A percentile compares a stretch with the other conserved stretches of the same genome.
Conservation (phyloP, 2,329 filamentous ascomycete species). For the Coniochaeta sp. region DNA sequence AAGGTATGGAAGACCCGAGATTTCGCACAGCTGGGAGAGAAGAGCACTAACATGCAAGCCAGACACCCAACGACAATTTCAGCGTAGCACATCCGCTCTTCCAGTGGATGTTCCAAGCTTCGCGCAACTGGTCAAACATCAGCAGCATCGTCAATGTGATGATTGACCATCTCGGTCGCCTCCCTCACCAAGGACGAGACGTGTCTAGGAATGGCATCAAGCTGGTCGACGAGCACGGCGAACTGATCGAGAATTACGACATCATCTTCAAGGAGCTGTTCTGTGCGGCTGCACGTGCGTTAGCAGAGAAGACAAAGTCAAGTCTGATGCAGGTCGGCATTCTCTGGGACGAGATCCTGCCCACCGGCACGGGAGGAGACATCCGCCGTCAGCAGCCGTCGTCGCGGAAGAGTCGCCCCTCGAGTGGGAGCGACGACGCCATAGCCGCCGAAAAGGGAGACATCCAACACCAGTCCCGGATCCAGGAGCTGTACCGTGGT, state of each 20-base stretch:
- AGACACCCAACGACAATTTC: slow-evolving; percentile 65
- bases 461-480: slow-evolving; percentile 10
- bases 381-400: slow-evolving; percentile 16
- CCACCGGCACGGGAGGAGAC: slow-evolving; percentile 40
- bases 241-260: slow-evolving; percentile 62
- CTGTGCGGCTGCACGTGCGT: slow-evolving; percentile 67
- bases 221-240: slow-evolving; percentile 44
- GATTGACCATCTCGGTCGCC: slow-evolving; percentile 56
- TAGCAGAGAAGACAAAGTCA: slow-evolving; percentile 60
- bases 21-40: background rate
- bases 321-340: slow-evolving; percentile 57
- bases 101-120: slow-evolving; percentile 80
- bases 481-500: slow-evolving; percentile 51
- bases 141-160: slow-evolving; percentile 63
- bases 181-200: slow-evolving; percentile 31
- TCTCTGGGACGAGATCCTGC: slow-evolving; percentile 69
- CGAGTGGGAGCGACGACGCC: slow-evolving; percentile 15
- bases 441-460: slow-evolving; percentile 33
- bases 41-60: slow-evolving; percentile 11
- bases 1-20: slow-evolving; percentile 31
- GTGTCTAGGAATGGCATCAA: slow-evolving; percentile 27
- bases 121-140: slow-evolving; percentile 67
- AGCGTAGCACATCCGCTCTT: slow-evolving; percentile 71
- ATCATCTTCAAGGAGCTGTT: slow-evolving; percentile 76
- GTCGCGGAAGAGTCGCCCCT: slow-evolving; percentile 9